phyloP scores from a whole-genome alignment of 768 basidiomycete species.

The Mycena vulgaris region DNA sequence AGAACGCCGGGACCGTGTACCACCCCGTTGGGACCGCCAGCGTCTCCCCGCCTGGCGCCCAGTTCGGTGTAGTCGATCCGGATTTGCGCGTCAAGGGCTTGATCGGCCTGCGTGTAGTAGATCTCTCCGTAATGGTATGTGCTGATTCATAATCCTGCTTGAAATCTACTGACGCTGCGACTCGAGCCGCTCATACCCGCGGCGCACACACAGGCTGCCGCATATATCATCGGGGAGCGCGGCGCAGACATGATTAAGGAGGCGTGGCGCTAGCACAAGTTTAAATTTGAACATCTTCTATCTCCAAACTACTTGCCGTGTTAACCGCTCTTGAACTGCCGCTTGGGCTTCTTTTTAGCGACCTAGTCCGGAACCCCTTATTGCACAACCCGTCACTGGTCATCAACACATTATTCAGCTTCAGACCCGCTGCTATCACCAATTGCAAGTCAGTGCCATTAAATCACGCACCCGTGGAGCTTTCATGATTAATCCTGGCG shows the following conservation, averaged over 20 bases:
- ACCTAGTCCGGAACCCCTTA: no score
- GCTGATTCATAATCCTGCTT: not conserved
- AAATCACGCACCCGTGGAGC: no score
- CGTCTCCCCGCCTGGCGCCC: conserved; percentile 48
- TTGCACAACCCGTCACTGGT: no score
- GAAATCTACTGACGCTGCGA: not conserved
- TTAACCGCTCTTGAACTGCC: no score
- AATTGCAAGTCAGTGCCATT: no score
- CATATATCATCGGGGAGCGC: not conserved
- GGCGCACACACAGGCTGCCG: not conserved
- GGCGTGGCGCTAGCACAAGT: no score
- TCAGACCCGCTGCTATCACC: no score
- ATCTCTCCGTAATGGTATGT: conserved; percentile 48
- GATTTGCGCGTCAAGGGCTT: conserved; percentile 55
- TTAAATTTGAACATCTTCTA: no score
- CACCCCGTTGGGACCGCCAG: conserved; percentile 54
- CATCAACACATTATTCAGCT: no score
- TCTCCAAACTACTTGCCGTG: no score
- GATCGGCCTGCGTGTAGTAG: conserved; percentile 57
- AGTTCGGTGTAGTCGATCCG: conserved; percentile 55
- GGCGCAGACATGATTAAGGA: not conserved
- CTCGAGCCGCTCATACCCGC: not conserved
- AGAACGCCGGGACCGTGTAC: conserved; percentile 39
- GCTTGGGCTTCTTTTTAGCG: no score
- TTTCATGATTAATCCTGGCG: no score